Base-by-base conservation (phyloP, 148 eudicot genomes). In the Rhododendron griersonianum region DNA sequence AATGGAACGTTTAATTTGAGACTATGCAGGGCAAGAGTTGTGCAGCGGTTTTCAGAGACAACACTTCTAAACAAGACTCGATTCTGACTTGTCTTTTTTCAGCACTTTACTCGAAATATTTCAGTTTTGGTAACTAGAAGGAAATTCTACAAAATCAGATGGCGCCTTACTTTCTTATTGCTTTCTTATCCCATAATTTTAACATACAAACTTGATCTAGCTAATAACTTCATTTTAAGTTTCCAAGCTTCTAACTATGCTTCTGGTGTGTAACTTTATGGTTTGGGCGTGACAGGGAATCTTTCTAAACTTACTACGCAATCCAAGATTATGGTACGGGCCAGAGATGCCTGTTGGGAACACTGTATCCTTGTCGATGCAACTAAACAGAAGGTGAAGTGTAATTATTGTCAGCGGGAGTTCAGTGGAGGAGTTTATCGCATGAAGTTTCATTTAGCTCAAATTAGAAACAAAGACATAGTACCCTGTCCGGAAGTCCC, bases 361-460 rank as follows among this genome's bases (percentile, higher is more conserved):
- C 89, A 90, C 50, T 90, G 92, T 85, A 86, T 85, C 25, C 89
- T 90, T 63, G 83, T 90, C n/a, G 92, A 90, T 85, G 90, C 92
- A 35, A 85, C 89, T 23, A 88, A 84, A 78, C 92, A 90, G 84
- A 90, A 90, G 83, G 90, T 90, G 25, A 88, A 82, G 79, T 90
- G 92, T 85, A 90, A 90, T 83, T 90, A 90, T 80, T 88, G 90
- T 87, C 91, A 77, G 11, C 81, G 90, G 57, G 92, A 88, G 79
- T 90, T 90, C 82, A 90, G 89, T 33, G 92, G 92, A 71, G 92
- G 92, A 84, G 92, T 90, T 82, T 90, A 88, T 82, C 80, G 90
- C 28, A 90, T 90, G 89, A 90, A 90, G 50, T 90, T 90, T 83
- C 92, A 88, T 87, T 87, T 90, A 55, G 92, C 92, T 82, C 92